Evolutionary conservation across 176 grass and related monocot species (phyloP).

Genomic region (Thinopyrum elongatum): DNA sequence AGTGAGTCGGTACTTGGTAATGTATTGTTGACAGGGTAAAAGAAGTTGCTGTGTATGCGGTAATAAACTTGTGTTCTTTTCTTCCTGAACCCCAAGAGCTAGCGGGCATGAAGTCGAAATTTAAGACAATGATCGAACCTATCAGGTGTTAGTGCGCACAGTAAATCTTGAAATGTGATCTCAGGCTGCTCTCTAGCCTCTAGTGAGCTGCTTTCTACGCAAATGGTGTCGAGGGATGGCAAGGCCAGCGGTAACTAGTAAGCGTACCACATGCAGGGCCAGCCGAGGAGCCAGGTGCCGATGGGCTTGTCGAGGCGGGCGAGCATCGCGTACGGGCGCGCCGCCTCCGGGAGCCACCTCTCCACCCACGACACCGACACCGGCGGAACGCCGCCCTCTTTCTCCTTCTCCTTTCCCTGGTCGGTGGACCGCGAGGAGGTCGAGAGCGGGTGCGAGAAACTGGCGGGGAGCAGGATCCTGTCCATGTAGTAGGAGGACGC

Average conservation of each 20-base stretch:
- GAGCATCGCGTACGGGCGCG: conserved; percentile 67
- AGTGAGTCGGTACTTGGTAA: too few species aligned
- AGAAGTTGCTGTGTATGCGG: too few species aligned
- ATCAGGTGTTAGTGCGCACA: not conserved
- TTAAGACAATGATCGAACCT: not conserved
- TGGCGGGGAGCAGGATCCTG: not conserved
- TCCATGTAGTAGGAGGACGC: not conserved
- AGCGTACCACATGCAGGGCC: conserved; percentile 85
- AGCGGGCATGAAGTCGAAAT: not conserved
- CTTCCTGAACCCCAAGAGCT: not conserved
- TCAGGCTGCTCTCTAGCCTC: not conserved
- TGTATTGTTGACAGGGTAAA: too few species aligned
- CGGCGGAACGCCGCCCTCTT: too few species aligned
- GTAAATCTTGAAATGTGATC: not conserved
- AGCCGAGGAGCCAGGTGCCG: conserved; percentile 68
- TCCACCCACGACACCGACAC: conserved; percentile 50
- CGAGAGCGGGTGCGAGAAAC: conserved; percentile 1
- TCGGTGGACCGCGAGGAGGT: conserved; percentile 8
- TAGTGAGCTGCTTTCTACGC: not conserved
- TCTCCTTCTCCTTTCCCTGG: not conserved
- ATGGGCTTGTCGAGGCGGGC: conserved; percentile 83
- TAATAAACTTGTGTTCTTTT: not conserved
- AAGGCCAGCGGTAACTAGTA: not conserved
- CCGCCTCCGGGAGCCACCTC: conserved; percentile 50
- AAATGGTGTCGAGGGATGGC: not conserved